Conservation (phyloP, 768 basidiomycete genomes). For the Suillus brevipes region DNA sequence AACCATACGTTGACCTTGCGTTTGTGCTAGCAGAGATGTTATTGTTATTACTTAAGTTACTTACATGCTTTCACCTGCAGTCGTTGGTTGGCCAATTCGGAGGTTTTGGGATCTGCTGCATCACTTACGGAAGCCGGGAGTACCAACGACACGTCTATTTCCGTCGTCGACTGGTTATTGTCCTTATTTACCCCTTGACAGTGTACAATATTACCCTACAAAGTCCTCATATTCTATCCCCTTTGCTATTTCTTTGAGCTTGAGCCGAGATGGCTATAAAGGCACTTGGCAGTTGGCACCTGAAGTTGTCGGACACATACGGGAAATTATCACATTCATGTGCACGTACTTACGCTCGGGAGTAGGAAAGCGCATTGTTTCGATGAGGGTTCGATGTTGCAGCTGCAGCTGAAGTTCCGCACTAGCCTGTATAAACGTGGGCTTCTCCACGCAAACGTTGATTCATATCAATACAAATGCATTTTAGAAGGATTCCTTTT, state of each 20-base stretch:
- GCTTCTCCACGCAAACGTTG: not conserved
- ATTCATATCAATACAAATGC: not conserved
- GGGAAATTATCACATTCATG: not conserved
- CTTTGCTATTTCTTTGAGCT: not conserved
- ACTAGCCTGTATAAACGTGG: not conserved
- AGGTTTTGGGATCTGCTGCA: not conserved
- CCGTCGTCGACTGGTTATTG: not conserved
- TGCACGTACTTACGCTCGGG: not conserved
- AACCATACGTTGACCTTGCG: constrained; percentile 9
- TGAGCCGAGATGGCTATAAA: not conserved
- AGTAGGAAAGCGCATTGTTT: not conserved
- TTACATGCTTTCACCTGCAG: not conserved
- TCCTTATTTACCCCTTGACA: not conserved
- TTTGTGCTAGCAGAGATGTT: not conserved
- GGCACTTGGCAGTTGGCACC: not conserved
- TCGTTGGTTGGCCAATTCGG: not conserved
- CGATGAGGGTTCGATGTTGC: not conserved
- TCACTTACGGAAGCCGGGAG: not conserved
- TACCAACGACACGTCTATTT: not conserved
- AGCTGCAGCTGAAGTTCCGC: not conserved
- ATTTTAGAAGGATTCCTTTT: not conserved
- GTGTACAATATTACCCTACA: not conserved
- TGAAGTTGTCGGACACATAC: not conserved
- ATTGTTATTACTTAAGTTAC: not conserved
- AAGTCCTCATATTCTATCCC: not conserved